phyloP scores from a whole-genome alignment of 176 grass and related monocot genomes.

The Musa acuminata region DNA sequence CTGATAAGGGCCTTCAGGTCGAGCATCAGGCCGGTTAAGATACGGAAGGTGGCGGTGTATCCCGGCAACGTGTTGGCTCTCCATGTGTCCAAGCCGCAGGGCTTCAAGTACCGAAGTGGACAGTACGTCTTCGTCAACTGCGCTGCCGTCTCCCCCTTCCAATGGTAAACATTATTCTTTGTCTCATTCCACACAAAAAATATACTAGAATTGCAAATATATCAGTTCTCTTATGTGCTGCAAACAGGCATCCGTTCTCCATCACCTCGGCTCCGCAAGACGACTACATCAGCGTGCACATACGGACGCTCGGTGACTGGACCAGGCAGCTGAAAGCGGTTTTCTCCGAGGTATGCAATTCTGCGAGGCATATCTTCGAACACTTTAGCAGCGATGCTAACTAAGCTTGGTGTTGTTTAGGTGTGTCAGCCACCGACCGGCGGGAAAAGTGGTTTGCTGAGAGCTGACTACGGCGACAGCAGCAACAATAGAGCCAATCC shows the following conservation, averaged over 20 bases:
- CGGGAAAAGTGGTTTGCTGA: constrained; percentile 74
- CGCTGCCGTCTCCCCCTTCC: constrained; percentile 25
- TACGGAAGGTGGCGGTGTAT: constrained; percentile 9
- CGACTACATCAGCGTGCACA: constrained; percentile 87
- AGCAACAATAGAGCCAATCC: constrained; percentile 31
- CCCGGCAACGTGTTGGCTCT: background rate
- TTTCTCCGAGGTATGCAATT: constrained; percentile 75
- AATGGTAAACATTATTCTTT: constrained; percentile 4
- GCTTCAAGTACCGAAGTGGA: constrained; percentile 11
- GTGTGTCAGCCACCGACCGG: constrained; percentile 47
- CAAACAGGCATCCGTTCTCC: constrained; percentile 83
- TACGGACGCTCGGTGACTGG: constrained; percentile 94
- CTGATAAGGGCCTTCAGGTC: background rate
- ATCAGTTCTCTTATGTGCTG: background rate
- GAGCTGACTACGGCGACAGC: constrained; percentile 58
- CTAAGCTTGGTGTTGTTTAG: constrained; percentile 13
- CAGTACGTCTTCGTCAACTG: constrained; percentile 30
- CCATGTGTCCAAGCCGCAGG: background rate
- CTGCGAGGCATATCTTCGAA: constrained; percentile 44
- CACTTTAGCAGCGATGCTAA: background rate
- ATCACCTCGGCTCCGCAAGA: constrained; percentile 90
- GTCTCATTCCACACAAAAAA: background rate
- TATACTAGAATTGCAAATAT: background rate
- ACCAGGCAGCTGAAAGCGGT: constrained; percentile 78
- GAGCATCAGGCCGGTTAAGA: background rate